Percentiles rank a stretch among this genome's conserved stretches.
These are phyloP conservation scores for Atkinsonella texensis DNA, from an alignment of 2,329 filamentous ascomycete species.

Conservation along the genomic window DNA sequence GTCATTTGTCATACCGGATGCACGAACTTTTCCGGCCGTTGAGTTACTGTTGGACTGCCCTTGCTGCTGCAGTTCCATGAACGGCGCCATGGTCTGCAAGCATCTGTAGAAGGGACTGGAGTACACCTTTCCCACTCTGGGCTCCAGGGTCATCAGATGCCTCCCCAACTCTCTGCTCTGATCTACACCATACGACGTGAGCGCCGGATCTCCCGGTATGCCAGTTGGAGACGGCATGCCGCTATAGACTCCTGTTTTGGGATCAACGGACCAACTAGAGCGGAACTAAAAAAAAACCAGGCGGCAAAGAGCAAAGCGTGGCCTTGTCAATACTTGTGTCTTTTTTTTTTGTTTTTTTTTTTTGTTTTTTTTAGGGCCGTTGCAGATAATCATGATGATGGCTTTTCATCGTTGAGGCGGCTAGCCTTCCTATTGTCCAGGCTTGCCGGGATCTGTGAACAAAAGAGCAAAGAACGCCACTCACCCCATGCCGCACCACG, in stretches of 20 bases:
- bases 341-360: not conserved
- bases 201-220: conserved; percentile 74
- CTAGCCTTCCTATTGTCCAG: conserved; percentile 2
- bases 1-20: not conserved
- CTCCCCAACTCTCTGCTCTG: conserved; percentile 69
- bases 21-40: not conserved
- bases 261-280: conserved; percentile 78
- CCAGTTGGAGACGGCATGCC: conserved; percentile 71
- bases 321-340: not conserved
- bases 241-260: conserved; percentile 65
- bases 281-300: conserved; percentile 53
- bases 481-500: conserved; percentile 62
- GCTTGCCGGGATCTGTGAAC: not conserved
- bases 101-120: conserved; percentile 80
- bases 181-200: conserved; percentile 75
- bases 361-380: not conserved
- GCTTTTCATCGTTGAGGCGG: not conserved
- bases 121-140: conserved; percentile 66
- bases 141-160: conserved; percentile 49
- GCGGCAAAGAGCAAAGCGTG: not conserved
- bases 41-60: not conserved
- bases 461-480: conserved; percentile 17
- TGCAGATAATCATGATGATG: not conserved
- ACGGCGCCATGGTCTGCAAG: conserved; percentile 69
- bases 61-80: conserved; percentile 34